Evolutionary conservation across 352 stramenopile species (phyloP).

Genomic region (Globisporangium heterothallicum): DNA sequence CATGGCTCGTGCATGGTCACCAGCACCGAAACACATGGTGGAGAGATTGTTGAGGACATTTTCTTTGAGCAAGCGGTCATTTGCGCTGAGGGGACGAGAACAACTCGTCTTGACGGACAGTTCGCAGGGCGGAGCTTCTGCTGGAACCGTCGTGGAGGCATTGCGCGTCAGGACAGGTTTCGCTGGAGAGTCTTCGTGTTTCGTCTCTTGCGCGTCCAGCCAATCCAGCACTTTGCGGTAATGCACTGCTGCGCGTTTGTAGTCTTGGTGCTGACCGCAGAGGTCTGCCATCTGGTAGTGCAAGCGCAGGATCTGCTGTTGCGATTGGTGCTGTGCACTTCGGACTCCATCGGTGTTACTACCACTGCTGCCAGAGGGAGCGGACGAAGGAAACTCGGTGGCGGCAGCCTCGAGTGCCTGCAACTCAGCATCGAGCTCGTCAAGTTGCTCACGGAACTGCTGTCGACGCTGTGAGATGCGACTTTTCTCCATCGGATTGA

Average conservation of each 20-base stretch:
- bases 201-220: background rate
- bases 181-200: background rate
- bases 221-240: constrained; percentile 24
- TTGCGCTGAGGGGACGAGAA: background rate
- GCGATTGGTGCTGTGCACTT: background rate
- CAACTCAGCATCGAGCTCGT: constrained; percentile 19
- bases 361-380: background rate
- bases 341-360: background rate
- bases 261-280: constrained; percentile 11
- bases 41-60: constrained; percentile 40
- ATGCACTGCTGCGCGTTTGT: constrained; percentile 34
- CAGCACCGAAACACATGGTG: constrained; percentile 24
- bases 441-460: constrained; percentile 28
- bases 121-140: background rate
- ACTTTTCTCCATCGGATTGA: constrained; percentile 8
- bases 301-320: constrained; percentile 16
- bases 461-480: constrained; percentile 19
- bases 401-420: background rate
- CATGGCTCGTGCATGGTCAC: constrained; percentile 30
- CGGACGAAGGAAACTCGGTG: constrained; percentile 1
- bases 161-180: background rate
- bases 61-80: constrained; percentile 14
- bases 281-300: constrained; percentile 26
- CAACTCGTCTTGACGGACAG: background rate
- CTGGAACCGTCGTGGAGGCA: background rate